phyloP scores from a whole-genome alignment of 2,329 filamentous ascomycete species.

The Aspergillus persii region DNA sequence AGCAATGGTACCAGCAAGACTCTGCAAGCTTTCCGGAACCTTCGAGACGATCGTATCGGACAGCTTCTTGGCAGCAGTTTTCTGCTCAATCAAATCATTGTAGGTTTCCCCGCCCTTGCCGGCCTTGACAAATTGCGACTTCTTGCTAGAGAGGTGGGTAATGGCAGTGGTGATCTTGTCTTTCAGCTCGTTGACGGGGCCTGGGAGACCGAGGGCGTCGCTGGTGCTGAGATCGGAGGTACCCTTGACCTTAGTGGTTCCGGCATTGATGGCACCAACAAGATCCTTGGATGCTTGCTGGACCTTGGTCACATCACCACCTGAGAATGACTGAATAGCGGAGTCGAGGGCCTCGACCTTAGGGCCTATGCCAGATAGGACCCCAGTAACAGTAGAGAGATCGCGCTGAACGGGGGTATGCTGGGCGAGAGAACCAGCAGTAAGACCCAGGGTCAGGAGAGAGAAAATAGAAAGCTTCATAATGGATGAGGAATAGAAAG shows the following conservation, averaged over 20 bases:
- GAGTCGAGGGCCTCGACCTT: conserved; percentile 13
- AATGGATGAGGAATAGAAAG: not conserved
- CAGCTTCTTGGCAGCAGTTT: conserved; percentile 4
- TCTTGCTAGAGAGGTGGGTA: conserved; percentile 4
- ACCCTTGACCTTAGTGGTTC: conserved; percentile 9
- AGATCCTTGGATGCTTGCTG: conserved; percentile 9
- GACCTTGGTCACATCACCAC: conserved; percentile 8
- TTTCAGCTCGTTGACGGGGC: conserved; percentile 13
- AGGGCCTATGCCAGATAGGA: conserved; percentile 12
- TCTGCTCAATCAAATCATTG: conserved; percentile 4
- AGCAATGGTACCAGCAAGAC: not conserved
- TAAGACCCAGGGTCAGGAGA: conserved; percentile 1
- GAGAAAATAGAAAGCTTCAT: not conserved
- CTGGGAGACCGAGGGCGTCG: conserved; percentile 14
- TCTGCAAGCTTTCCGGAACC: conserved; percentile 6
- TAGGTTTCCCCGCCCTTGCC: conserved; percentile 11
- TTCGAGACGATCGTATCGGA: conserved; percentile 5
- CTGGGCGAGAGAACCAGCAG: conserved; percentile 10
- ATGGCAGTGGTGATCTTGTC: conserved; percentile 7
- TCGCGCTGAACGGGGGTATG: conserved; percentile 12
- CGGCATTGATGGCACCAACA: conserved; percentile 11
- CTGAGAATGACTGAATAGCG: conserved; percentile 9
- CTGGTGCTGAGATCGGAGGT: conserved; percentile 1
- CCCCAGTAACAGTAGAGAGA: conserved; percentile 9
- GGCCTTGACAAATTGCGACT: conserved; percentile 7